Evolutionary conservation across 768 basidiomycete genomes (phyloP).

Genomic region (Cubamyces sp.): DNA sequence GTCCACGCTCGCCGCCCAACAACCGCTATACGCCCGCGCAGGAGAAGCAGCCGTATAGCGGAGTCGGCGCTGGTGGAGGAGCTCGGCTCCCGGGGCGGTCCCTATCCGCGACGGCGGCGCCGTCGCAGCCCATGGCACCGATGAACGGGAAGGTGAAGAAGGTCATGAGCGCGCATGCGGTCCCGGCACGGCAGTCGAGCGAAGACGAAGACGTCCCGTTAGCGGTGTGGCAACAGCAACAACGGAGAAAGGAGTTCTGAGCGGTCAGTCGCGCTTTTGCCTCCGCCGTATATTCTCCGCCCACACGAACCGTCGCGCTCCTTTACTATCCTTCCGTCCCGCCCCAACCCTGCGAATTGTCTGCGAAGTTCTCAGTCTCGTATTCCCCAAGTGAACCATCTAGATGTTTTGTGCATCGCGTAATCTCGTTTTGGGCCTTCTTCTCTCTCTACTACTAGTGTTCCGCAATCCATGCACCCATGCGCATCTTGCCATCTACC

Average conservation of each 20-base stretch:
- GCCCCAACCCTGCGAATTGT: neutral
- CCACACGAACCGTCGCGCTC: neutral
- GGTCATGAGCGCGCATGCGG: slow-evolving; percentile 66
- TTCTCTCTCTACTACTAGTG: neutral
- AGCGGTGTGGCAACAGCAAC: slow-evolving; percentile 74
- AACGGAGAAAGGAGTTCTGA: slow-evolving; percentile 50
- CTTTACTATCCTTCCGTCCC: neutral
- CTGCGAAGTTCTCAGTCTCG: neutral
- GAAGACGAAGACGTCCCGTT: slow-evolving; percentile 85
- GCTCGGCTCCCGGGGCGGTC: slow-evolving; percentile 65
- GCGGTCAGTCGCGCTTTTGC: neutral
- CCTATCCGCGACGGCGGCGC: slow-evolving; percentile 64
- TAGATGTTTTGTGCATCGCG: slow-evolving; percentile 11
- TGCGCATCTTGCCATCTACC: slow-evolving; percentile 6
- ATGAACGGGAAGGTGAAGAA: slow-evolving; percentile 63
- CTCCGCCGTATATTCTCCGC: neutral
- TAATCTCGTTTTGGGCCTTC: slow-evolving; percentile 2
- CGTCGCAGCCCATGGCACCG: slow-evolving; percentile 45
- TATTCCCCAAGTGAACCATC: neutral
- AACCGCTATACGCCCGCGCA: slow-evolving; percentile 42
- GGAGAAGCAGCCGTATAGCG: slow-evolving; percentile 33
- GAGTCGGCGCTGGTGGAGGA: slow-evolving; percentile 1
- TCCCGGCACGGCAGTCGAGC: slow-evolving; percentile 47
- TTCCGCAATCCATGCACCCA: slow-evolving; percentile 2
- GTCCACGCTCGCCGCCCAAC: slow-evolving; percentile 62